phyloP scores from a whole-genome alignment of 176 grass and related monocot genomes.

The Carex cristatella region DNA sequence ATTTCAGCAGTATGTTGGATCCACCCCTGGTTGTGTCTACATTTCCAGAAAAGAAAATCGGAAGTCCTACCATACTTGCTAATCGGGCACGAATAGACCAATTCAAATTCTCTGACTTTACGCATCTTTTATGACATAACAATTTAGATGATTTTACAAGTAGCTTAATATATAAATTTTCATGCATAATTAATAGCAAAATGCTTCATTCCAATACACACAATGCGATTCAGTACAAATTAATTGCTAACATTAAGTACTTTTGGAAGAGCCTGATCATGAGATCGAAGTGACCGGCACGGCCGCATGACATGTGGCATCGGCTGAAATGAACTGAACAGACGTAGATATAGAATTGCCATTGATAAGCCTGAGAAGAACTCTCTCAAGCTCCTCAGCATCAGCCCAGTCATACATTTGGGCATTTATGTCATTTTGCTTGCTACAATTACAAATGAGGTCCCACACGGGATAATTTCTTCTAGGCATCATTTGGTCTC shows the following conservation, averaged over 20 bases:
- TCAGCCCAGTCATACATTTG: constrained; percentile 46
- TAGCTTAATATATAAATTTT: too few species aligned
- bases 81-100: too few species aligned
- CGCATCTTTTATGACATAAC: too few species aligned
- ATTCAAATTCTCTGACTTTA: too few species aligned
- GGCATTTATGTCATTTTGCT: constrained; percentile 29
- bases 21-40: too few species aligned
- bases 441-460: constrained; percentile 36
- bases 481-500: constrained; percentile 70
- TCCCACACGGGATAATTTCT: constrained; percentile 61
- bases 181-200: too few species aligned
- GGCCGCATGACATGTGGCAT: constrained; percentile 27
- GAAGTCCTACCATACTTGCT: too few species aligned
- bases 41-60: too few species aligned
- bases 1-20: too few species aligned
- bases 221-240: background rate
- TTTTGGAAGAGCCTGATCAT: constrained; percentile 33
- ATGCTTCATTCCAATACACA: background rate
- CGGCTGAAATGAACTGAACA: background rate
- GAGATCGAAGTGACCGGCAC: constrained; percentile 4
- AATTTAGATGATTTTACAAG: too few species aligned
- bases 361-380: constrained; percentile 49
- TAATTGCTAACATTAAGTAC: constrained; percentile 31
- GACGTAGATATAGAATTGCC: background rate
- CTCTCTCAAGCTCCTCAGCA: constrained; percentile 39